Conservation (phyloP, 495 filamentous ascomycete species). For the Peziza echinospora region DNA sequence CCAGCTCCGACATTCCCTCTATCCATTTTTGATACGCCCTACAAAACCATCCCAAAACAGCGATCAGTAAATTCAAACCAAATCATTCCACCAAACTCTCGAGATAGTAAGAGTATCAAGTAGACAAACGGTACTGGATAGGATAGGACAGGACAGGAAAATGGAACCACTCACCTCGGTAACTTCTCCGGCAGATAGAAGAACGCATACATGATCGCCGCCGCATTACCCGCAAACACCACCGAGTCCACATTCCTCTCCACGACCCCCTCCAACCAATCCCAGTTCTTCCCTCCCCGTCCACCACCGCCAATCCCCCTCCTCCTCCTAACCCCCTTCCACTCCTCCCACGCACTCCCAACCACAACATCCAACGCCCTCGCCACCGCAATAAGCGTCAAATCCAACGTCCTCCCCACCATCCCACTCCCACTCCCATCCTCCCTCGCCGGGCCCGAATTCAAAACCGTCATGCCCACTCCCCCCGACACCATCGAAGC, state of each 20-base stretch:
- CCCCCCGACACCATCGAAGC: not conserved
- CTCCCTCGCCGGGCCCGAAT: slow-evolving; percentile 14
- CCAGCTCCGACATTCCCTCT: slow-evolving; percentile 53
- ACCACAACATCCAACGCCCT: slow-evolving; percentile 54
- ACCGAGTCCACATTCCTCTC: slow-evolving; percentile 40
- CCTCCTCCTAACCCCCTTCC: slow-evolving; percentile 20
- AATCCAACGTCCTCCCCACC: slow-evolving; percentile 63
- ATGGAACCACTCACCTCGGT: slow-evolving; percentile 15
- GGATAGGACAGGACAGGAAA: too few species aligned
- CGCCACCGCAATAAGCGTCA: slow-evolving; percentile 59
- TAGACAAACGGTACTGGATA: not conserved
- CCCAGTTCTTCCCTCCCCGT: slow-evolving; percentile 22
- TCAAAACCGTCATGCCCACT: not conserved
- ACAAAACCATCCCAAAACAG: slow-evolving; percentile 1
- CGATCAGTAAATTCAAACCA: not conserved
- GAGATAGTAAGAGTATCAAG: too few species aligned
- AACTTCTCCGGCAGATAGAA: slow-evolving; percentile 17
- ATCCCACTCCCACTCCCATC: slow-evolving; percentile 24
- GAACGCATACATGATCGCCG: slow-evolving; percentile 47
- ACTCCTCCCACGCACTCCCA: slow-evolving; percentile 40
- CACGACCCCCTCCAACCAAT: slow-evolving; percentile 27
- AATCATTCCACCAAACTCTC: not conserved
- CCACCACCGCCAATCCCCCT: slow-evolving; percentile 14
- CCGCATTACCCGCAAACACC: slow-evolving; percentile 53
- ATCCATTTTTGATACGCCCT: slow-evolving; percentile 73